These are phyloP conservation scores for Rhododendron mucronatum DNA, from an alignment of 148 eudicot genomes.

Conservation along the genomic window DNA sequence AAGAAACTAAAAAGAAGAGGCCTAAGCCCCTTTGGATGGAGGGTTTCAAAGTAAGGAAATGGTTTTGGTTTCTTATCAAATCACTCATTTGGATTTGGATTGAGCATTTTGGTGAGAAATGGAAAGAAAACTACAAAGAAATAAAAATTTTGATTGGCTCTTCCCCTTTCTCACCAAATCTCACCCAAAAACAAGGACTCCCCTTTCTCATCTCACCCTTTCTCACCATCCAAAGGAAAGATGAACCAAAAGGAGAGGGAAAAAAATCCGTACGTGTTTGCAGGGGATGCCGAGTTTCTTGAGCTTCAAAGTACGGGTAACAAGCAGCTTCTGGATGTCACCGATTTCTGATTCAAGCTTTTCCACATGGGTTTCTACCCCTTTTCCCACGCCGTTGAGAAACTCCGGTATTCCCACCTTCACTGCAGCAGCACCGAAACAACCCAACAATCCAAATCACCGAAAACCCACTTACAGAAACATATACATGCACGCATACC, in stretches of 20 bases:
- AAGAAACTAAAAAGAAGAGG: background rate
- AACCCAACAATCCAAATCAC: slow-evolving; percentile 2
- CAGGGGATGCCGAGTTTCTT: slow-evolving; percentile 78
- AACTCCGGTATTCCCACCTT: slow-evolving; percentile 87
- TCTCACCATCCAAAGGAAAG: background rate
- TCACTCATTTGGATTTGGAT: no score
- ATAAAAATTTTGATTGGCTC: no score
- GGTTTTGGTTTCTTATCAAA: no score
- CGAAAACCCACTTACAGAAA: background rate
- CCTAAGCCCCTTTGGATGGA: no score
- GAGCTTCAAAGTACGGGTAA: slow-evolving; percentile 68
- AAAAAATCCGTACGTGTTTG: slow-evolving; percentile 44
- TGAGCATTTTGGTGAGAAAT: no score
- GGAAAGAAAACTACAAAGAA: no score
- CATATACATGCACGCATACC: background rate
- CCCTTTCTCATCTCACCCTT: no score
- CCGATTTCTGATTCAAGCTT: slow-evolving; percentile 84
- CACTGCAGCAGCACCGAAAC: slow-evolving; percentile 34
- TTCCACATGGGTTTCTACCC: slow-evolving; percentile 61
- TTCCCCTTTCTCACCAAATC: no score
- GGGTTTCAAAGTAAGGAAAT: no score
- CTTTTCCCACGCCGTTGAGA: slow-evolving; percentile 63
- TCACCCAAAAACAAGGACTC: no score
- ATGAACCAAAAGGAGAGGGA: background rate
- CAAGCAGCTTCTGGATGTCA: slow-evolving; percentile 69